Conservation (phyloP, 2,329 filamentous ascomycete species). For the Hansfordia pulvinata region DNA sequence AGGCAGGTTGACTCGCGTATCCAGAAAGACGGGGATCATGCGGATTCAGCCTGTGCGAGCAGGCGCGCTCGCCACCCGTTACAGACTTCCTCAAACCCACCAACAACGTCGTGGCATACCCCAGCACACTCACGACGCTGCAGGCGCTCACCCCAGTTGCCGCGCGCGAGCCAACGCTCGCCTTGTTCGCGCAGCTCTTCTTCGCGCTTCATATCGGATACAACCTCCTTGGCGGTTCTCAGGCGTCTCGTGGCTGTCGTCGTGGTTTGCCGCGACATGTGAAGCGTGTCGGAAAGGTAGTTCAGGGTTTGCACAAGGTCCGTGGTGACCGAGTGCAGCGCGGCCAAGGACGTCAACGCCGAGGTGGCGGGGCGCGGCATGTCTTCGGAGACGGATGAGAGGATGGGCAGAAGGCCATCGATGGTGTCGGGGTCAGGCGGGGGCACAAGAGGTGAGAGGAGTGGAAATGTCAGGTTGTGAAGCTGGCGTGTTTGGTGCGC, state of each 20-base stretch:
- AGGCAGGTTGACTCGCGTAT: too few relatives aligned
- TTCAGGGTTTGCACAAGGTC: conserved; percentile 71
- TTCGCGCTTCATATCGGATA: conserved; percentile 73
- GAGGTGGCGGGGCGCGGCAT: conserved; percentile 53
- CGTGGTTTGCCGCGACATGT: conserved; percentile 86
- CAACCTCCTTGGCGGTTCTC: conserved; percentile 69
- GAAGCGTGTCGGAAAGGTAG: conserved; percentile 77
- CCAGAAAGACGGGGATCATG: conserved; percentile 19
- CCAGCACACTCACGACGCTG: conserved; percentile 66
- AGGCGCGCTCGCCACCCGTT: conserved; percentile 70
- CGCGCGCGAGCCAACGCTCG: conserved; percentile 64
- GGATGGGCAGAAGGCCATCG: conserved; percentile 54
- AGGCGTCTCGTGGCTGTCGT: conserved; percentile 68
- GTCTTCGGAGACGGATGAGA: conserved; percentile 48
- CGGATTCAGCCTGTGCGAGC: conserved; percentile 46
- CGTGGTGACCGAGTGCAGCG: conserved; percentile 55
- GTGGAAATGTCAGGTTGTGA: conserved; percentile 56
- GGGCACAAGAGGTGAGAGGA: conserved; percentile 55
- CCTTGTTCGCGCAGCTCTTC: conserved; percentile 74
- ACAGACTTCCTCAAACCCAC: conserved; percentile 85
- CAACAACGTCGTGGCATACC: conserved; percentile 77
- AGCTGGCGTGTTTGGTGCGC: conserved; percentile 63
- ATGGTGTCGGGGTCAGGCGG: conserved; percentile 51
- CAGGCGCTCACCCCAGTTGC: conserved; percentile 71
- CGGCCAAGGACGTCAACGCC: conserved; percentile 51